Evolutionary conservation across 1,284 basidiomycete genomes (phyloP), one percentile per base, ranked within the genome.

Genomic region (Ustilago xerochloae): DNA sequence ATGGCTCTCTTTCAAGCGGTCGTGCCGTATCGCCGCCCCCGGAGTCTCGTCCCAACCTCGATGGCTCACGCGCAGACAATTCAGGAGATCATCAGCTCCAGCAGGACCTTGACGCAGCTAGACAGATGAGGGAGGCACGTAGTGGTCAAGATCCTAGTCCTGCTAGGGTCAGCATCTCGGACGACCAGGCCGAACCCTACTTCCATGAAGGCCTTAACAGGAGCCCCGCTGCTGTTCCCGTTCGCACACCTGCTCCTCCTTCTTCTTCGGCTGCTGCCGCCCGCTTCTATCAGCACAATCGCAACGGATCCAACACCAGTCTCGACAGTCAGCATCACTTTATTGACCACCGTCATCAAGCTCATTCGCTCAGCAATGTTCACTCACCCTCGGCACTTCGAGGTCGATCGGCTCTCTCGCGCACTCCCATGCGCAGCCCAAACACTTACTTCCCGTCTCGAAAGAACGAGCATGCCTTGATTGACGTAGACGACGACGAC

Each of bases 261-360:
- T 64, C 65, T 2, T 61, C 72, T 2, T 49, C 67, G 15, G 63
- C 63, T 16, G 67, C 64, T 20, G 64, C 63, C n/a, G 72, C 78
- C 39, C 74, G 72, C 43, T 84, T 84, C 59, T 84, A 84, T 54
- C 77, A 78, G 39, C 77, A 83, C 45, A 68, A 78, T 8, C 64
- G 75, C 35, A 71, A 77, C 45, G 82, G 80, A 1, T 81, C 79
- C 53, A 79, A 79, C 60, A 75, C 81, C 46, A 77, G 73, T 41
- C 61, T 84, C 33, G 81, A 84, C 70, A 81, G 79, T 38, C 79
- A 80, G 41, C 74, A 68, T 35, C 79, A 84, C 58, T 84, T 79
- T 47, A 84, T 84, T 63, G 82, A 84, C 60, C 82, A 84, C 46
- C 80, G 82, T 50, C 77, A 77, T 50, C 81, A 84, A 51, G 78